phyloP scores from a whole-genome alignment of 495 filamentous ascomycete genomes.

The Clavariopsis aquatica region DNA sequence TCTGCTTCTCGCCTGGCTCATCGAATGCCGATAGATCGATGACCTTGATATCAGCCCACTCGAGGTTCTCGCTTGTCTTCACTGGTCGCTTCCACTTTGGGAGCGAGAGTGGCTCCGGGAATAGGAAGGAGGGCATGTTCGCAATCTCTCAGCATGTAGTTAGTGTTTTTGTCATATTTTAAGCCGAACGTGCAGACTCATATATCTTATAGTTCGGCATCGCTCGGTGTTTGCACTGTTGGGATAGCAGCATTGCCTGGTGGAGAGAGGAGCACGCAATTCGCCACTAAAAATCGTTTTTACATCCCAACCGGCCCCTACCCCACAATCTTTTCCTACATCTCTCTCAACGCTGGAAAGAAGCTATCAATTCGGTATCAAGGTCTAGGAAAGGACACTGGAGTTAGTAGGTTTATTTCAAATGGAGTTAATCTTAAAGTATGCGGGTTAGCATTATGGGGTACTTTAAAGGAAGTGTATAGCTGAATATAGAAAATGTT shows the following conservation, averaged over 20 bases:
- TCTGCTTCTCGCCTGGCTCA: slow-evolving; percentile 55
- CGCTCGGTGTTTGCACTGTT: not conserved
- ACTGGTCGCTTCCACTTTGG: slow-evolving; percentile 25
- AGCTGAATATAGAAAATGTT: too few species aligned
- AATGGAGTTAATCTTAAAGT: too few species aligned
- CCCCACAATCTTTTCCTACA: not conserved
- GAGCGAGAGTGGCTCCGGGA: not conserved
- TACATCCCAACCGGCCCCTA: not conserved
- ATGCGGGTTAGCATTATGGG: too few species aligned
- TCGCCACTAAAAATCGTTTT: slow-evolving; percentile 4
- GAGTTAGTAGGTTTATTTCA: too few species aligned
- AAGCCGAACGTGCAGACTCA: not conserved
- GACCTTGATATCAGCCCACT: slow-evolving; percentile 59
- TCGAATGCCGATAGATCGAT: slow-evolving; percentile 56
- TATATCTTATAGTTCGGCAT: not conserved
- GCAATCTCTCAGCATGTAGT: not conserved
- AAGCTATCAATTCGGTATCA: too few species aligned
- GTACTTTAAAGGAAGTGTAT: too few species aligned
- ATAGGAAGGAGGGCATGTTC: not conserved
- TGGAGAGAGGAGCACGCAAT: slow-evolving; percentile 7
- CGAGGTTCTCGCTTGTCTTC: slow-evolving; percentile 20
- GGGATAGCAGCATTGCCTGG: not conserved
- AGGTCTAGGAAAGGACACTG: not conserved
- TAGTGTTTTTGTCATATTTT: not conserved
- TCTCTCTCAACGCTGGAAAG: not conserved